Base-by-base conservation (phyloP, 495 filamentous ascomycete species). In the Talaromyces trachyspermus region DNA sequence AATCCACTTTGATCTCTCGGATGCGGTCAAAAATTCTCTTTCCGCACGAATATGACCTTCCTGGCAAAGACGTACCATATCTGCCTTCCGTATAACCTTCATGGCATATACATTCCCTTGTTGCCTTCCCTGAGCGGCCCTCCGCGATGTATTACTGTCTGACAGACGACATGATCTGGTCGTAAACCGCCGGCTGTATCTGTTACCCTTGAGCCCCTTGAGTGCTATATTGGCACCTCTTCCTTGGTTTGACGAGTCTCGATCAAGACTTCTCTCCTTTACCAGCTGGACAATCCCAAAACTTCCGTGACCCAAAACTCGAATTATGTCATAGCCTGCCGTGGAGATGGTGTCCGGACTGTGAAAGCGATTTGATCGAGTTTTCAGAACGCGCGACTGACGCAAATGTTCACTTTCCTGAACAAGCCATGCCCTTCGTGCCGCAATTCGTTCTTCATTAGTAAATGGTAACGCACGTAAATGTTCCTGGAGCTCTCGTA, bases 11-110 rank as follows among this genome's bases (percentile, higher is more conserved):
- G 84, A 92, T 17, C 77, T 81, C 57, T 88, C 87, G 5, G 88
- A 88, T 10, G 84, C 80, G 32, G 95, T 87, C 2, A 97, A 71
- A 51, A 95, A 94, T 56, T 97, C 91, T 49, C 90, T 75, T 60
- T 97, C 91, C 0, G 89, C 91, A 42, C 88, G 79, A 15, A 97
- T 66, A 62, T 97, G 91, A 8, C 86, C 89, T 68, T 97, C 91
- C 64, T 97, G 91, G 53, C 84, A 83, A 43, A 86, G 88, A 2
- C 80, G 80, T 14, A 97, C 74, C 88, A 95, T 95, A 14, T 85
- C 81, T 2, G 84, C 83, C 63, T 97, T 97, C 27, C 84, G 84
- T 49, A 97, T 95, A 14, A 92, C 86, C 61, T 97, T 97, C 89
- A 97, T 95, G 6, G 91, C 91, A 61, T 84, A 95, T 2, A 95